phyloP scores from a whole-genome alignment of 345 rosid genomes.

The Salix suchowensis region DNA sequence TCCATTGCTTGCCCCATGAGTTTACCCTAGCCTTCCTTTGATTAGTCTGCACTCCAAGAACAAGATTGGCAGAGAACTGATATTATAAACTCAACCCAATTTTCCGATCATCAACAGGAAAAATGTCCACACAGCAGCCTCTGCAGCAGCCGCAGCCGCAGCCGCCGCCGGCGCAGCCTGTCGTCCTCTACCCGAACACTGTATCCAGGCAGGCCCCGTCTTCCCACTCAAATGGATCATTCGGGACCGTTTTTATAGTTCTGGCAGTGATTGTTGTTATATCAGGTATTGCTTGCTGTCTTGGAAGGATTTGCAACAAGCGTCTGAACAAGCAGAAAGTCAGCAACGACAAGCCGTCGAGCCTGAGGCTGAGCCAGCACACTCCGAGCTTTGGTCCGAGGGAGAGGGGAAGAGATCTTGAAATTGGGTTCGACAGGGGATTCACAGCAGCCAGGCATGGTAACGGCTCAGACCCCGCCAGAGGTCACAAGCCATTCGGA shows the following conservation, averaged over 20 bases:
- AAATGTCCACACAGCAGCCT: conserved; percentile 8
- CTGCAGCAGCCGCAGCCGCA: conserved; percentile 13
- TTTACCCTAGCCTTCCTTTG: conserved; percentile 14
- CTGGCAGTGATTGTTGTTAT: conserved; percentile 52
- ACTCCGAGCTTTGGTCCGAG: conserved; percentile 1
- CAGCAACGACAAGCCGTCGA: background rate
- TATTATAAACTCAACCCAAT: conserved; percentile 1
- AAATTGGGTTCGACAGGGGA: conserved; percentile 43
- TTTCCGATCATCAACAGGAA: background rate
- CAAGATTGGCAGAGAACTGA: conserved; percentile 1
- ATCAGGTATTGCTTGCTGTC: conserved; percentile 53
- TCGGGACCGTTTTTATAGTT: conserved; percentile 60
- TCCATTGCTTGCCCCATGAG: conserved; percentile 32
- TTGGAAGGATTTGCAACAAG: conserved; percentile 50
- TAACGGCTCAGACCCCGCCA: conserved; percentile 3
- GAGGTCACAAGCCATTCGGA: conserved; percentile 25
- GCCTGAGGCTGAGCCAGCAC: background rate
- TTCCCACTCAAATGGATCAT: conserved; percentile 57
- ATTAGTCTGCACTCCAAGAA: conserved; percentile 50
- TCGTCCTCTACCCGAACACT: conserved; percentile 49
- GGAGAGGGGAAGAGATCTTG: conserved; percentile 21
- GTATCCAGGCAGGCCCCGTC: conserved; percentile 30
- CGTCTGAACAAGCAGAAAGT: conserved; percentile 9
- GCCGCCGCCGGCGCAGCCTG: conserved; percentile 36
- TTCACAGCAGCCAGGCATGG: conserved; percentile 18